Conservation (phyloP, 75 land plant species). For the Cunninghamia lanceolata region DNA sequence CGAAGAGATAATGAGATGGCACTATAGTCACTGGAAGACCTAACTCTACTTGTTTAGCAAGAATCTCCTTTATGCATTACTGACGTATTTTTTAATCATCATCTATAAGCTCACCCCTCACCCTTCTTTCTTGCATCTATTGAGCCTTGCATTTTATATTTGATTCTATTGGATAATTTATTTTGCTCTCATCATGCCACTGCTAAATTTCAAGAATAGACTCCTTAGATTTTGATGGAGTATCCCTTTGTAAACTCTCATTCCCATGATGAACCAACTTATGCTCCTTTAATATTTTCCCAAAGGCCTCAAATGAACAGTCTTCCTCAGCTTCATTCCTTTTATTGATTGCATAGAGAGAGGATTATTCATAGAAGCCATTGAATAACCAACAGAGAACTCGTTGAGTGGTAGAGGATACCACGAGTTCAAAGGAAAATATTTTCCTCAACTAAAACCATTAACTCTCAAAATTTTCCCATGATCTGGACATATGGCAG, state of each 20-base stretch:
- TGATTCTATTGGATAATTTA: slow-evolving; percentile 64
- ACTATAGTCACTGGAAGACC: slow-evolving; percentile 87
- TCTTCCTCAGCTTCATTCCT: too few species aligned
- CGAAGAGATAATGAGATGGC: slow-evolving; percentile 63
- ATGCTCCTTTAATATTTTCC: slow-evolving; percentile 1
- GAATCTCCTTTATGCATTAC: slow-evolving; percentile 80
- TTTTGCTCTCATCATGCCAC: slow-evolving; percentile 84
- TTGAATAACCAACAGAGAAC: too few species aligned
- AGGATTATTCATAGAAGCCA: too few species aligned
- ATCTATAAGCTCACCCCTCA: slow-evolving; percentile 35
- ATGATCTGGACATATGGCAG: too few species aligned
- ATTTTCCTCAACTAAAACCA: too few species aligned
- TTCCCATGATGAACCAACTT: neutral
- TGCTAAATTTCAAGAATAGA: slow-evolving; percentile 54
- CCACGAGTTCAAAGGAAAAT: too few species aligned
- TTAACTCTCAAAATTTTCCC: too few species aligned
- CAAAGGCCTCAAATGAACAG: slow-evolving; percentile 3
- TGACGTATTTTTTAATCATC: slow-evolving; percentile 52
- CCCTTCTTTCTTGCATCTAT: slow-evolving; percentile 24
- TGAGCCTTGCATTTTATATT: slow-evolving; percentile 74
- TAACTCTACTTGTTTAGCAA: slow-evolving; percentile 77
- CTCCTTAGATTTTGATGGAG: neutral
- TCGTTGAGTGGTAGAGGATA: too few species aligned
- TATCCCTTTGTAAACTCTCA: neutral
- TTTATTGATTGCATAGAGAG: too few species aligned